Conservation (phyloP, 495 filamentous ascomycete species). For the Hypoxylon lienhwacheense region DNA sequence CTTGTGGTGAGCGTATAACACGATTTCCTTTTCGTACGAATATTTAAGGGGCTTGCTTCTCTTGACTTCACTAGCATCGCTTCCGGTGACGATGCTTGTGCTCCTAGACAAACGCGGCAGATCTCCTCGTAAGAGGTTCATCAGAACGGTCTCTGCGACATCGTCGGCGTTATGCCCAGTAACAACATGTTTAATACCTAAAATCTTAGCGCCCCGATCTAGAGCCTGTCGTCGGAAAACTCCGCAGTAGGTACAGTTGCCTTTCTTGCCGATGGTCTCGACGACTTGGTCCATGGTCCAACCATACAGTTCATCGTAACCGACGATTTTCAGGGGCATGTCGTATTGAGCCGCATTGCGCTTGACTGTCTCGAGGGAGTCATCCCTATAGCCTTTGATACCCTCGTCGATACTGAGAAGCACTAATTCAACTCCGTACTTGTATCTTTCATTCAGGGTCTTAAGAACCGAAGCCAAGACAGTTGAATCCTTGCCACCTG, state of each 20-base stretch:
- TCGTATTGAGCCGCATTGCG: constrained; percentile 86
- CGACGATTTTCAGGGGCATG: constrained; percentile 87
- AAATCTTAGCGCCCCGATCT: constrained; percentile 83
- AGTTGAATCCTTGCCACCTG: constrained; percentile 96
- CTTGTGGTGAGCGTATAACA: constrained; percentile 94
- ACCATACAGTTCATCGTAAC: constrained; percentile 92
- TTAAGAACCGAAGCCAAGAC: constrained; percentile 93
- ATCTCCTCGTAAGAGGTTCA: constrained; percentile 94
- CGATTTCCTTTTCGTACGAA: constrained; percentile 98
- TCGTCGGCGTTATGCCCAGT: constrained; percentile 98
- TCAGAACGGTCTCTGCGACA: constrained; percentile 96
- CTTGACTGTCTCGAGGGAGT: constrained; percentile 94
- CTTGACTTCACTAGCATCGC: constrained; percentile 74
- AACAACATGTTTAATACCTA: constrained; percentile 91
- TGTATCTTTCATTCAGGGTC: constrained; percentile 86
- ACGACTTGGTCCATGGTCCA: constrained; percentile 99
- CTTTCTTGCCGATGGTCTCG: constrained; percentile 92
- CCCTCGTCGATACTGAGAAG: constrained; percentile 95
- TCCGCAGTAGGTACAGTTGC: constrained; percentile 98
- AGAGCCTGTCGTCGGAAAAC: constrained; percentile 94
- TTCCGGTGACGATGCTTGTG: constrained; percentile 89
- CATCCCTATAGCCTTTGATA: constrained; percentile 94
- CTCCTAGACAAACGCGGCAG: constrained; percentile 81
- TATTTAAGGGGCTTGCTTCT: constrained; percentile 96
- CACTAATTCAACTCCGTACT: constrained; percentile 82